Evolutionary conservation across 441 rosid species (phyloP).

Genomic region (Eruca vesicaria): DNA sequence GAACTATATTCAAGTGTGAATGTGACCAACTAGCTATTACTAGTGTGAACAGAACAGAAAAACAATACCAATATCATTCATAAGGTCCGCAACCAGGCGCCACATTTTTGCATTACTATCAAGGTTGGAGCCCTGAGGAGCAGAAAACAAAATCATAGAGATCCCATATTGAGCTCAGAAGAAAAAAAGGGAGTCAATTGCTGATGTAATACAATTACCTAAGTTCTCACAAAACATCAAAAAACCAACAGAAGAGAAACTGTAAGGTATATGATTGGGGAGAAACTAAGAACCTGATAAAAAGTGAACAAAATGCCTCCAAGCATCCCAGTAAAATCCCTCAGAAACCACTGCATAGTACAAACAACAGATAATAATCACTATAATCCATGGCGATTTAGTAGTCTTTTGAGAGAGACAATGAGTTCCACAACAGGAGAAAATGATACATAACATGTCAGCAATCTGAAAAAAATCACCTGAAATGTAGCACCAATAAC

Average conservation of each 20-base stretch:
- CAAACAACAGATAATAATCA: slow-evolving; percentile 15
- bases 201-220: background rate
- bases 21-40: background rate
- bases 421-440: slow-evolving; percentile 2
- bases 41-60: background rate
- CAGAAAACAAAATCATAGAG: slow-evolving; percentile 3
- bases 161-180: background rate
- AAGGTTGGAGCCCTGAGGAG: slow-evolving; percentile 79
- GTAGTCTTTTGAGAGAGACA: background rate
- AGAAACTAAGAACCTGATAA: slow-evolving; percentile 60
- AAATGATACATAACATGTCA: background rate
- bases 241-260: background rate
- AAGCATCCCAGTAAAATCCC: slow-evolving; percentile 95
- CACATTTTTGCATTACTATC: slow-evolving; percentile 97
- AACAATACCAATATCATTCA: slow-evolving; percentile 90
- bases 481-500: slow-evolving; percentile 97
- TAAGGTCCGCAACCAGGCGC: slow-evolving; percentile 95
- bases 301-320: slow-evolving; percentile 93
- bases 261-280: background rate
- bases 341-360: slow-evolving; percentile 83
- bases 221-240: background rate
- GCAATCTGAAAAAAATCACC: slow-evolving; percentile 39
- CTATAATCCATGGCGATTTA: background rate
- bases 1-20: background rate
- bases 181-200: background rate